These are phyloP conservation scores for Xylaria nigripes DNA, from an alignment of 495 filamentous ascomycete species.

Conservation along the genomic window DNA sequence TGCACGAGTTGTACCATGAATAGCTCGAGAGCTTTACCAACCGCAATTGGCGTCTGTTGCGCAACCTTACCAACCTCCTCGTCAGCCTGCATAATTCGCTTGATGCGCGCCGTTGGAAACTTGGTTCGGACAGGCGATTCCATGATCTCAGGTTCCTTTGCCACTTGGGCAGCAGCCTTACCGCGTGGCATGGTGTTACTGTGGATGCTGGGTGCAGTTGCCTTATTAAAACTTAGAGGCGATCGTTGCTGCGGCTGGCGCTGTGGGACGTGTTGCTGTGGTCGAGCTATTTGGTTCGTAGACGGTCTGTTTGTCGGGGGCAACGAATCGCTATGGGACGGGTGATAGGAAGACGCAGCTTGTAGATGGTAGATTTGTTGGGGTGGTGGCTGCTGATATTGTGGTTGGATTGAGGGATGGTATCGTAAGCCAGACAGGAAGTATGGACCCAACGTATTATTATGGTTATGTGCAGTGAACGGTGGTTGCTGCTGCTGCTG, in stretches of 20 bases:
- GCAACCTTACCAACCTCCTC: conserved; percentile 98
- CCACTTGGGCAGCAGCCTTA: conserved; percentile 29
- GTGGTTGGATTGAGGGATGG: conserved; percentile 9
- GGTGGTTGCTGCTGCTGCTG: not conserved
- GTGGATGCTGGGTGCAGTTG: conserved; percentile 33
- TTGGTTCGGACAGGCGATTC: conserved; percentile 80
- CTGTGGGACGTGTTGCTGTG: not conserved
- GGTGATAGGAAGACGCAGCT: conserved; percentile 12
- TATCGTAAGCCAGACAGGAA: conserved; percentile 1
- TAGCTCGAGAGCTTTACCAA: conserved; percentile 90
- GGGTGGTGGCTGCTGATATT: conserved; percentile 7
- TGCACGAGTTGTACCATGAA: conserved; percentile 94
- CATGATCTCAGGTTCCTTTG: conserved; percentile 29
- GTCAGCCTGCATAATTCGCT: conserved; percentile 99
- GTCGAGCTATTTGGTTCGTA: conserved; percentile 9
- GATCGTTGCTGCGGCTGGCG: conserved; percentile 10
- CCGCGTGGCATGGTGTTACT: conserved; percentile 37
- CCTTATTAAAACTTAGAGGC: conserved; percentile 6
- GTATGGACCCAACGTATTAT: conserved; percentile 17
- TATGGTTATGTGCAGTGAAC: not conserved
- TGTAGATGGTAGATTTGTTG: conserved; percentile 13
- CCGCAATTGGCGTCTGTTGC: conserved; percentile 89
- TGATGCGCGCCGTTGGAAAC: conserved; percentile 95
- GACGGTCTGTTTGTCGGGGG: conserved; percentile 1
- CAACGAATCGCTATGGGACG: conserved; percentile 16